phyloP scores from a whole-genome alignment of 352 stramenopile genomes.

The Pythium aquatile region DNA sequence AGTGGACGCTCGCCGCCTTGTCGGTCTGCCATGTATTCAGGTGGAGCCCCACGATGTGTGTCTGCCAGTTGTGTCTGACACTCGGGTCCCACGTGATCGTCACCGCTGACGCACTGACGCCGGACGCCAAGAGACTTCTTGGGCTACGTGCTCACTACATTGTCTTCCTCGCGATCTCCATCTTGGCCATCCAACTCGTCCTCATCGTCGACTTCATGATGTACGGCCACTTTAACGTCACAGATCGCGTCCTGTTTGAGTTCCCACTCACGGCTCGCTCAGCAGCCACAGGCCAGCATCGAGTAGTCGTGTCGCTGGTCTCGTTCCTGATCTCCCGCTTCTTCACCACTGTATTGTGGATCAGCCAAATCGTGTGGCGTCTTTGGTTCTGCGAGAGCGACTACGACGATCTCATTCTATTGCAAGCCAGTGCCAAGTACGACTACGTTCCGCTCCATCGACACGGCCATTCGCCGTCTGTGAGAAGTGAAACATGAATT shows the following conservation, averaged over 20 bases:
- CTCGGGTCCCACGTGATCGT: slow-evolving; percentile 23
- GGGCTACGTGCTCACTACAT: background rate
- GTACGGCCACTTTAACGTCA: slow-evolving; percentile 11
- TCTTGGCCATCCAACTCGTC: background rate
- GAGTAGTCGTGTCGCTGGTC: background rate
- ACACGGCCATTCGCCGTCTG: background rate
- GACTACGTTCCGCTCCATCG: background rate
- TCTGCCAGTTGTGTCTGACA: background rate
- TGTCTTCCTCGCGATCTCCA: background rate
- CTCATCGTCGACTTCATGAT: slow-evolving; percentile 3
- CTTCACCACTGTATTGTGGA: background rate
- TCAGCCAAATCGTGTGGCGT: slow-evolving; percentile 3
- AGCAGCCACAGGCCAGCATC: background rate
- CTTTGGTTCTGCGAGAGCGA: background rate
- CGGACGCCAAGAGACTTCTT: slow-evolving; percentile 7
- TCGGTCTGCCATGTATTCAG: slow-evolving; percentile 27
- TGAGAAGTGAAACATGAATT: background rate
- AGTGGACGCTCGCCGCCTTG: slow-evolving; percentile 10
- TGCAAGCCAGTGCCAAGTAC: slow-evolving; percentile 7
- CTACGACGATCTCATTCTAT: slow-evolving; percentile 7
- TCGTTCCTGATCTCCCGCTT: background rate
- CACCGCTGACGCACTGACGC: slow-evolving; percentile 23
- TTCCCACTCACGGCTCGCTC: background rate
- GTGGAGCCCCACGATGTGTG: slow-evolving; percentile 10
- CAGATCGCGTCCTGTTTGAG: slow-evolving; percentile 1